These are phyloP conservation scores for Spongospora subterranea DNA, from an alignment of 208 protist genomes.

Conservation along the genomic window DNA sequence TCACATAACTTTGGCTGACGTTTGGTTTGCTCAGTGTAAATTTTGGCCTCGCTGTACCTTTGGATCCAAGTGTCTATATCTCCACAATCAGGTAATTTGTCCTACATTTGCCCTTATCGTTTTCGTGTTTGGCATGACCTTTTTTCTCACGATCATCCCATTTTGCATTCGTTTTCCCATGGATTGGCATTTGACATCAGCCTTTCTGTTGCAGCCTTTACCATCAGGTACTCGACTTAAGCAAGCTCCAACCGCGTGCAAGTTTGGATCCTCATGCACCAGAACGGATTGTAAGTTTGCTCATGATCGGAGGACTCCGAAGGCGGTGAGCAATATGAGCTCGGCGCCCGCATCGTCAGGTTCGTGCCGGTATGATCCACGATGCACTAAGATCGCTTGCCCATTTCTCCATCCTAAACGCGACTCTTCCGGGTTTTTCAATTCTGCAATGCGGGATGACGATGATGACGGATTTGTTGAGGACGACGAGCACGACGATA, in stretches of 20 bases:
- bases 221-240: background rate
- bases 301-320: too few species aligned
- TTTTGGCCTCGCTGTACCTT: conserved; percentile 2
- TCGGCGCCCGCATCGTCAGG: background rate
- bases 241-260: background rate
- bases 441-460: background rate
- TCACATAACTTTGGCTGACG: background rate
- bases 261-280: background rate
- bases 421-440: background rate
- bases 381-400: conserved; percentile 38
- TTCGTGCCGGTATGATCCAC: background rate
- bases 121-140: too few species aligned
- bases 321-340: too few species aligned
- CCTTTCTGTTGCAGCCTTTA: background rate
- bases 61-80: background rate
- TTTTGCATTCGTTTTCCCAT: too few species aligned
- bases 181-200: too few species aligned
- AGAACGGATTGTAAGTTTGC: background rate
- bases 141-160: too few species aligned
- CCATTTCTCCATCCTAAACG: conserved; percentile 20
- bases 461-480: background rate
- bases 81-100: conserved; percentile 6
- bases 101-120: background rate
- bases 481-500: conserved; percentile 7
- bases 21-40: conserved; percentile 23